These are phyloP conservation scores for Alternaria arborescens DNA, from an alignment of 2,329 filamentous ascomycete species.

Conservation along the genomic window DNA sequence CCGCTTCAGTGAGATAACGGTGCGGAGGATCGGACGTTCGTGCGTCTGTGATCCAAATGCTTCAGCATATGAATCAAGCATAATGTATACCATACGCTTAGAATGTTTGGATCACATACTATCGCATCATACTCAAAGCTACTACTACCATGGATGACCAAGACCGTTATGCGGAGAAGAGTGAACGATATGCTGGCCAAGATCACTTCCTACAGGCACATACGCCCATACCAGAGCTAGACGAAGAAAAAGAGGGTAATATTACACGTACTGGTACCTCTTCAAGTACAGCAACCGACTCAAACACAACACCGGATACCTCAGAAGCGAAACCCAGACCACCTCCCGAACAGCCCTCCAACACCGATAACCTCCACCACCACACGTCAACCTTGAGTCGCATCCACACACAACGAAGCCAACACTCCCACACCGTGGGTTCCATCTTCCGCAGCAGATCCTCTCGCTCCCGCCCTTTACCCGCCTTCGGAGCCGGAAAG, in stretches of 20 bases:
- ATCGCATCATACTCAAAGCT: too few relatives aligned
- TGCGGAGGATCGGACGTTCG: too few relatives aligned
- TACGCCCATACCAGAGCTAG: conserved; percentile 49
- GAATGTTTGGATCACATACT: too few relatives aligned
- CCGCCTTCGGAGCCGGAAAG: conserved; percentile 77
- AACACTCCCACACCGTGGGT: conserved; percentile 78
- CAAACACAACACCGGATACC: conserved; percentile 56
- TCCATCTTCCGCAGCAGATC: conserved; percentile 55
- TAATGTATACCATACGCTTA: too few relatives aligned
- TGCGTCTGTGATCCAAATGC: too few relatives aligned
- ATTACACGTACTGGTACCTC: conserved; percentile 66
- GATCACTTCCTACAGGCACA: conserved; percentile 43
- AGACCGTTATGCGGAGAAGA: conserved; percentile 58
- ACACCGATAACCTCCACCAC: conserved; percentile 64
- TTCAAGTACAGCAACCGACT: conserved; percentile 35
- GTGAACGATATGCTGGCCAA: conserved; percentile 65
- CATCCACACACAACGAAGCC: conserved; percentile 74
- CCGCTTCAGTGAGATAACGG: too few relatives aligned
- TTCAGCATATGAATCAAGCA: too few relatives aligned
- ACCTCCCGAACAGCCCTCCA: conserved; percentile 59
- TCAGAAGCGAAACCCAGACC: conserved; percentile 58
- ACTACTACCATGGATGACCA: too few relatives aligned
- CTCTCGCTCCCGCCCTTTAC: conserved; percentile 64
- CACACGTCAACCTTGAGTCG: conserved; percentile 61
- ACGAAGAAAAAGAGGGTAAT: conserved; percentile 54